Evolutionary conservation across 805 yeast genomes (phyloP), one percentile per base, ranked within the genome.

Genomic region (Metschnikowia reukaufii): DNA sequence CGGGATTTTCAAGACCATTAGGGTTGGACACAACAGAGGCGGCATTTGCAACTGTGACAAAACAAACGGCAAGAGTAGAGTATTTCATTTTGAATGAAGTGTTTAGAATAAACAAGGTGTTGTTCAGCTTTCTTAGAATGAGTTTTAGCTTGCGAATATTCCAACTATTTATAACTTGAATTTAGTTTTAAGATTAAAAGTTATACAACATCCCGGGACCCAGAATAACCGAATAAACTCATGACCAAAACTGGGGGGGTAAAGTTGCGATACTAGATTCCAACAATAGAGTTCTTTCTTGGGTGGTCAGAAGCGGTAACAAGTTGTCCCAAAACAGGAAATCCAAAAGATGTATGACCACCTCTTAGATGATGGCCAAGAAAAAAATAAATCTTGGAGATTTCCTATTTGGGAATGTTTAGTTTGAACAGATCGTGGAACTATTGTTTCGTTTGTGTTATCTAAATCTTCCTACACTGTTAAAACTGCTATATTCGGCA

Each of bases 231-330:
- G n/a, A n/a, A n/a, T 8, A 12, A 10, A 17, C 16, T 30, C 18
- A 50, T 47, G 6, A 47, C 48, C 29, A 25, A 25, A 25, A 25
- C 12, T 25, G 29, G 29, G 12, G 29, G 29, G 12, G 29, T 3
- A 25, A 9, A 13, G 29, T 13, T 13, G 29, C 8, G 8, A 13
- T 9, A 9, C 5, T 13, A 13, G 2, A 9, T 25, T 4, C 3
- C 29, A 25, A 25, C 29, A 25, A 25, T 25, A 4, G 3, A 9
- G 3, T 13, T 23, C 29, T 13, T 4, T 3, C 12, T 25, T 25
- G 8, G 4, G 12, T 9, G 2, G 29, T 13, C 29, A 9, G 12
- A 25, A 9, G 29, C 3, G 29, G 29, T 4, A 25, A 25, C 3
- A 4, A 25, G 29, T 2, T 25, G 5, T 25, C 29, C 29, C 5